phyloP scores from a whole-genome alignment of 768 basidiomycete species.

The Tylopilus plumbeoviolaceoides region DNA sequence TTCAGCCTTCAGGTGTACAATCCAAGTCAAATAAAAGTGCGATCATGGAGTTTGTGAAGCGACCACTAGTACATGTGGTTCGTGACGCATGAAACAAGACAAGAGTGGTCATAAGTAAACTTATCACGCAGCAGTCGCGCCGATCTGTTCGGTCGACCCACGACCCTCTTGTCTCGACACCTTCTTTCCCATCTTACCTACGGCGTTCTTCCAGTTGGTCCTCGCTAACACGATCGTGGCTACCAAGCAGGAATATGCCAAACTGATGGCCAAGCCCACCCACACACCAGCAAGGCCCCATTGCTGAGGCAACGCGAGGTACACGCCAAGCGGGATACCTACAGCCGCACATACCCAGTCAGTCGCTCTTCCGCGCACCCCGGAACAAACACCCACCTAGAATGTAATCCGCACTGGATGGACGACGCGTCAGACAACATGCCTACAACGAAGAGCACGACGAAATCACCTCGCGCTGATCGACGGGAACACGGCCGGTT shows the following conservation, averaged over 20 bases:
- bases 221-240: slow-evolving; percentile 18
- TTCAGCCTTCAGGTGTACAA: slow-evolving; percentile 13
- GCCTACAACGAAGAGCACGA: neutral
- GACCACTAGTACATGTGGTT: neutral
- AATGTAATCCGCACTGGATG: slow-evolving; percentile 16
- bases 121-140: neutral
- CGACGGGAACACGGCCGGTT: slow-evolving; percentile 19
- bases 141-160: neutral
- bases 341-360: neutral
- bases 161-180: neutral
- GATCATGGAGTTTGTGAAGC: neutral
- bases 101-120: neutral
- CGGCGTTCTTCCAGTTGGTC: slow-evolving; percentile 14
- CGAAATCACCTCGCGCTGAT: slow-evolving; percentile 19
- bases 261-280: slow-evolving; percentile 20
- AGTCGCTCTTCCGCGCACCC: neutral
- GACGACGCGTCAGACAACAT: neutral
- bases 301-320: slow-evolving; percentile 14
- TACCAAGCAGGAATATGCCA: slow-evolving; percentile 19
- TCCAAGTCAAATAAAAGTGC: slow-evolving; percentile 11
- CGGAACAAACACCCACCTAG: slow-evolving; percentile 28
- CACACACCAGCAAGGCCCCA: slow-evolving; percentile 27
- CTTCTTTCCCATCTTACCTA: neutral
- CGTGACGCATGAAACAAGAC: neutral
- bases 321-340: slow-evolving; percentile 34